phyloP scores from a whole-genome alignment of 495 filamentous ascomycete species.

The Daldinia caldariorum region DNA sequence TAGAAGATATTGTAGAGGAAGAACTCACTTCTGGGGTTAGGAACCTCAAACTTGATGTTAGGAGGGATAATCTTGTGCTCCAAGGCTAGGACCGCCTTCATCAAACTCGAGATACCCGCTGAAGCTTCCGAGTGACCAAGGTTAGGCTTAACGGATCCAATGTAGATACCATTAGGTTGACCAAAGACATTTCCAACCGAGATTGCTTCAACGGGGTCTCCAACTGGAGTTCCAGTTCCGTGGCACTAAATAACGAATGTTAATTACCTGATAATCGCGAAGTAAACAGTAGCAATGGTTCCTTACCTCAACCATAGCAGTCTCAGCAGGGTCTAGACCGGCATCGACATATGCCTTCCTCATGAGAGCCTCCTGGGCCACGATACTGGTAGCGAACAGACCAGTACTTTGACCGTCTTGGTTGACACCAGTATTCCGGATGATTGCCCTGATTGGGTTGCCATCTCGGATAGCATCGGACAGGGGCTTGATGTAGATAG shows the following conservation, averaged over 20 bases:
- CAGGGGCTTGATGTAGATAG: constrained; percentile 57
- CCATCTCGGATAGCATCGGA: constrained; percentile 54
- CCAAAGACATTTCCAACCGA: constrained; percentile 41
- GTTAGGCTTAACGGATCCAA: constrained; percentile 12
- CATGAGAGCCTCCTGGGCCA: constrained; percentile 57
- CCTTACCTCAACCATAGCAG: constrained; percentile 55
- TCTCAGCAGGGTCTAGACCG: constrained; percentile 47
- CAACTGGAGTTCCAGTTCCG: constrained; percentile 62
- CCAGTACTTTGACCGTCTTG: constrained; percentile 55
- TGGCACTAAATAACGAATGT: constrained; percentile 40
- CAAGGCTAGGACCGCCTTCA: constrained; percentile 42
- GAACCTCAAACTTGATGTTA: constrained; percentile 5
- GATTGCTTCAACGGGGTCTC: constrained; percentile 58
- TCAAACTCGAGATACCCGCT: constrained; percentile 53
- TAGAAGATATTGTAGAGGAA: no score
- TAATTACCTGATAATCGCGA: not conserved
- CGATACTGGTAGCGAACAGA: constrained; percentile 55
- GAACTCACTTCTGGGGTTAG: constrained; percentile 27
- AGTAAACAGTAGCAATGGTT: not conserved
- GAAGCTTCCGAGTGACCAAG: constrained; percentile 52
- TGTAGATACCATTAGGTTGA: not conserved
- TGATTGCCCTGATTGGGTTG: constrained; percentile 59
- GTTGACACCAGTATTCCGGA: constrained; percentile 58
- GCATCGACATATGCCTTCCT: constrained; percentile 50
- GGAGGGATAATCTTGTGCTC: constrained; percentile 1